Base-by-base conservation (phyloP, 345 rosid genomes). In the Streptanthus diversifolius region DNA sequence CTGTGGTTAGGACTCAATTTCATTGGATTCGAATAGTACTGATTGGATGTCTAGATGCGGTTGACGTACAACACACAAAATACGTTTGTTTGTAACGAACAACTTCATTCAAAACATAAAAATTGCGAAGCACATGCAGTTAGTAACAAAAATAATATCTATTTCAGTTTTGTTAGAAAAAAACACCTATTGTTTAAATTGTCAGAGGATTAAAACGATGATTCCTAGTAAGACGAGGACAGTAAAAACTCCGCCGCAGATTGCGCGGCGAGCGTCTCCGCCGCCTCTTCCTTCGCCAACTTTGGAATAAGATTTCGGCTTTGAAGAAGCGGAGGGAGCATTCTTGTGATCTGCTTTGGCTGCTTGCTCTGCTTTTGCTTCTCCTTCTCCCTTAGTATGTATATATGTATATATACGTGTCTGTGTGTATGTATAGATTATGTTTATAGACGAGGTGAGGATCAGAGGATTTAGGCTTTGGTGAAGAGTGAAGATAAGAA, bases 191-290 rank as follows among this genome's bases (percentile, higher is more conserved):
- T n/a, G n/a, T n/a, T n/a, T n/a, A n/a, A n/a, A n/a, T n/a, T n/a
- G n/a, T n/a, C 85, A 95, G 75, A 89, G 72, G n/a, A 79, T 70
- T 40, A 90, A 79, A 57, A 74, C 83, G 2, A 83, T 58, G 58
- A 83, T 67, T 0, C 89, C 97, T 5, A 85, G 82, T 52, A 95
- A 44, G 53, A 95, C 71, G 60, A 93, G 84, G 79, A 89, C 19
- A 79, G 84, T 27, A 55, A 70, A 48, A 32, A 85, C 22, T 17
- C 61, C 60, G 5, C 62, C 73, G 78, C 64, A 51, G 49, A 75
- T 22, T 35, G 66, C 25, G 0, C 83, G 77, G 45, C n/a, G 56
- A 1, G 73, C n/a, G 17, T 11, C 35, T 69, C 71, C 53, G 0
- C 70, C 36, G 13, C 63, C 21, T 12, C 66, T 10, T 7, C 52